phyloP scores from a whole-genome alignment of 2,329 filamentous ascomycete species.

The Fusarium proliferatum region DNA sequence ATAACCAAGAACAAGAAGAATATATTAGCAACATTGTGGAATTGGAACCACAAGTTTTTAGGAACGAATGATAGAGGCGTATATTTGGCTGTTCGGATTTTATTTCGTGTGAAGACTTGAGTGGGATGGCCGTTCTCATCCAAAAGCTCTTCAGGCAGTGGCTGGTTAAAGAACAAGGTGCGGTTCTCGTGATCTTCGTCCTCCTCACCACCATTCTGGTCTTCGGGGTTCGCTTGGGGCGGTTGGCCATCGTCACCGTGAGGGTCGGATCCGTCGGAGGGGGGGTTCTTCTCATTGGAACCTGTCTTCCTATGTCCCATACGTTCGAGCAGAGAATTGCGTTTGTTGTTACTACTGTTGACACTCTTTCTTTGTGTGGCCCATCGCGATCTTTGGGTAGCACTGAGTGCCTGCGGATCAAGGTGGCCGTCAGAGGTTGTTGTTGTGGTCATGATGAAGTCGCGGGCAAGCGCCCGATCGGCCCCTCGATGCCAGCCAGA shows the following conservation, averaged over 20 bases:
- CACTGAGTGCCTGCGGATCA: slow-evolving; percentile 40
- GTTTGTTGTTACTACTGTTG: slow-evolving; percentile 80
- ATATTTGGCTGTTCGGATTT: slow-evolving; percentile 98
- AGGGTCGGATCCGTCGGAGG: slow-evolving; percentile 47
- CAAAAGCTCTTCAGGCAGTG: slow-evolving; percentile 77
- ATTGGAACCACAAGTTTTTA: slow-evolving; percentile 97
- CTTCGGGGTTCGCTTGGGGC: slow-evolving; percentile 46
- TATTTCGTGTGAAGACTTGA: slow-evolving; percentile 84
- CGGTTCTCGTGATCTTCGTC: slow-evolving; percentile 61
- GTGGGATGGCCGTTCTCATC: slow-evolving; percentile 84
- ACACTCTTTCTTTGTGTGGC: slow-evolving; percentile 89
- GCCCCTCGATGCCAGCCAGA: slow-evolving; percentile 53
- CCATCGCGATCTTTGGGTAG: slow-evolving; percentile 88
- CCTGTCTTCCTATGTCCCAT: slow-evolving; percentile 71
- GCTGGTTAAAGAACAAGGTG: slow-evolving; percentile 85
- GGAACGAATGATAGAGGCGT: slow-evolving; percentile 94
- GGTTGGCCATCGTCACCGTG: slow-evolving; percentile 39
- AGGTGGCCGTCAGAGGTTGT: slow-evolving; percentile 44
- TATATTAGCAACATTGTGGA: slow-evolving; percentile 98
- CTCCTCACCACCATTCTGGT: slow-evolving; percentile 50
- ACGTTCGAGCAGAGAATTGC: slow-evolving; percentile 83
- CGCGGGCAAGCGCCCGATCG: slow-evolving; percentile 55
- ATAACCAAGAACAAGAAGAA: slow-evolving; percentile 99
- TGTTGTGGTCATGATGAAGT: slow-evolving; percentile 51
- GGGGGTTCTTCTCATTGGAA: slow-evolving; percentile 76